Percentiles rank a stretch among this genome's conserved stretches.
These are phyloP conservation scores for Tricholomella constricta DNA, from an alignment of 768 basidiomycete species.

Conservation along the genomic window DNA sequence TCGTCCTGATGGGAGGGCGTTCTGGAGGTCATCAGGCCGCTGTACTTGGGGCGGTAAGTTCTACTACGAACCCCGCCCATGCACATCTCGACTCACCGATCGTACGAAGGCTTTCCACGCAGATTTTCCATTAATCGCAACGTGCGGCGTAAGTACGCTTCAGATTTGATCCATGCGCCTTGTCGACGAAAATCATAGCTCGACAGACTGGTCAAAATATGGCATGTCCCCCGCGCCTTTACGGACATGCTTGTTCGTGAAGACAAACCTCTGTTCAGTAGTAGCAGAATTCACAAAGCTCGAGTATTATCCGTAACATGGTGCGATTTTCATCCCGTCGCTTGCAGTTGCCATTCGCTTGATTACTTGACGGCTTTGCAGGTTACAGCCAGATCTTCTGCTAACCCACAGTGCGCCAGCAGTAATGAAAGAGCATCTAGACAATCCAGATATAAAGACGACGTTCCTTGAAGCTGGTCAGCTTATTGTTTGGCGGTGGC, in stretches of 20 bases:
- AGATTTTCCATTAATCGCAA: conserved; percentile 64
- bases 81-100: conserved; percentile 5
- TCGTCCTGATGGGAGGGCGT: conserved; percentile 66
- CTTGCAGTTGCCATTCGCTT: background rate
- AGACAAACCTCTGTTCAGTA: conserved; percentile 79
- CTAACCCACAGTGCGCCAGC: conserved; percentile 57
- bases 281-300: conserved; percentile 63
- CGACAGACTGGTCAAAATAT: conserved; percentile 76
- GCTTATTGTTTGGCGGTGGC: conserved; percentile 68
- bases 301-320: conserved; percentile 66
- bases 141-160: conserved; percentile 63
- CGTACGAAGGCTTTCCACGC: conserved; percentile 66
- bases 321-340: conserved; percentile 31
- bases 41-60: conserved; percentile 60
- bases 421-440: conserved; percentile 36
- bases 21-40: conserved; percentile 76
- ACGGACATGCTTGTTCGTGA: conserved; percentile 49
- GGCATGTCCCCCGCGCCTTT: conserved; percentile 52
- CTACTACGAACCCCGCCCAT: conserved; percentile 17
- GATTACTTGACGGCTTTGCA: conserved; percentile 24
- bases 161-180: background rate
- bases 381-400: conserved; percentile 60
- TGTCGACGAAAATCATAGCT: conserved; percentile 42
- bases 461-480: conserved; percentile 48
- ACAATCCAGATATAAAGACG: conserved; percentile 24